A percentile compares a stretch with the other conserved stretches of the same genome.
Conservation (phyloP, 1,139 yeast genomes). For the Magnusiomyces ingens region DNA sequence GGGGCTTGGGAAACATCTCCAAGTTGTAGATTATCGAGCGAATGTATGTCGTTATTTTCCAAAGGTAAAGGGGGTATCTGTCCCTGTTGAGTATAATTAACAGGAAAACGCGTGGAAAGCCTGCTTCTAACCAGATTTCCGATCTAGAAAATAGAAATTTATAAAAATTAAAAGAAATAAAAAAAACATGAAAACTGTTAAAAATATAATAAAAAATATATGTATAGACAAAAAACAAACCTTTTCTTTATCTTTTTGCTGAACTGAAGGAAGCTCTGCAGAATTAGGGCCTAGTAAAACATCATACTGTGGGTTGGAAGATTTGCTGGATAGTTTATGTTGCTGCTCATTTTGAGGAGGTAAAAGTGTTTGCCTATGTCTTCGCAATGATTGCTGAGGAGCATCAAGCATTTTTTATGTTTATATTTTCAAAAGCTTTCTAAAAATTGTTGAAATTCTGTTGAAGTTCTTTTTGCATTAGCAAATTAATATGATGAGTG, state of each 20-base stretch:
- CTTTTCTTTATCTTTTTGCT: conserved; percentile 17
- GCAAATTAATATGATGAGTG: neutral
- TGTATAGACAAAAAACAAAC: conserved; percentile 4
- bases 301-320: conserved; percentile 19
- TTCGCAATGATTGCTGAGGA: conserved; percentile 26
- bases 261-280: conserved; percentile 16
- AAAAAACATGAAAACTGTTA: conserved; percentile 12
- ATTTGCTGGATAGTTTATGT: conserved; percentile 3
- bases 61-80: conserved; percentile 2
- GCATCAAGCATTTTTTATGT: conserved; percentile 9
- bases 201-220: no score
- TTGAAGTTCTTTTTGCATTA: neutral
- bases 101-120: conserved; percentile 15
- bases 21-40: no score
- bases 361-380: conserved; percentile 28
- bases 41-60: no score
- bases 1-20: no score
- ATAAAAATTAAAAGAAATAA: conserved; percentile 12
- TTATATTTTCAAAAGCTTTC: neutral
- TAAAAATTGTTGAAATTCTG: neutral
- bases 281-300: conserved; percentile 19
- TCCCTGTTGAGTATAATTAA: neutral
- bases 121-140: conserved; percentile 16
- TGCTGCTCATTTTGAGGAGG: conserved; percentile 17
- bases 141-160: conserved; percentile 8